phyloP scores from a whole-genome alignment of 441 rosid genomes.

The Populus hybrid region DNA sequence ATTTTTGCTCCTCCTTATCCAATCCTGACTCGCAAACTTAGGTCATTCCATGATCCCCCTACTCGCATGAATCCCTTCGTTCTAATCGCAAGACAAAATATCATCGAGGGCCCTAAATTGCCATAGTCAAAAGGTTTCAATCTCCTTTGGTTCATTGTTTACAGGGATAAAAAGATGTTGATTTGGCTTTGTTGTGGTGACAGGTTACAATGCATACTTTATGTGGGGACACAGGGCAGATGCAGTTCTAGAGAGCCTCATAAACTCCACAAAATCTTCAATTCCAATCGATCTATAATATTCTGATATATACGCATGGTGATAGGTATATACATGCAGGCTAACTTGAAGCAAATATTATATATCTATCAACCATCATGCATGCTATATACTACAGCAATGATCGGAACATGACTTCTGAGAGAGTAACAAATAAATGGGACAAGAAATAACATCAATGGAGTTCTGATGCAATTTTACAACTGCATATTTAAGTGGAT shows the following conservation, averaged over 20 bases:
- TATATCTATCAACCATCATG: too few relatives aligned
- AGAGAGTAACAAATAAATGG: too few relatives aligned
- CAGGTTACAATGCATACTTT: slow-evolving; percentile 24
- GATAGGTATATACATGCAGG: not conserved
- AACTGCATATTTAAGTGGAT: not conserved
- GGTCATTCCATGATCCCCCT: not conserved
- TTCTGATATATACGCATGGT: not conserved
- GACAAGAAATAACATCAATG: not conserved
- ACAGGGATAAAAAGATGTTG: not conserved
- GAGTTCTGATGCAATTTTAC: not conserved
- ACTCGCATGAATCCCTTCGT: not conserved
- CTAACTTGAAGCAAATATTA: not conserved
- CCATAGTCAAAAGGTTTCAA: slow-evolving; percentile 16
- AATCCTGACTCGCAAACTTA: not conserved
- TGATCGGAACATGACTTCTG: too few relatives aligned
- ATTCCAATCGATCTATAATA: not conserved
- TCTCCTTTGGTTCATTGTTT: slow-evolving; percentile 2
- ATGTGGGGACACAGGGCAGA: slow-evolving; percentile 20
- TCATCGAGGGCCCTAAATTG: slow-evolving; percentile 2
- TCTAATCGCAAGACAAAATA: not conserved
- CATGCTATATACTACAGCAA: too few relatives aligned
- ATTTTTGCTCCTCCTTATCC: slow-evolving; percentile 29
- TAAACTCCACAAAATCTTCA: not conserved
- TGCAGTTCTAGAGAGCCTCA: not conserved
- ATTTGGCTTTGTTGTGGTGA: slow-evolving; percentile 5